Base-by-base conservation (phyloP, 2,329 filamentous ascomycete species). In the Neodidymelliopsis sp. region DNA sequence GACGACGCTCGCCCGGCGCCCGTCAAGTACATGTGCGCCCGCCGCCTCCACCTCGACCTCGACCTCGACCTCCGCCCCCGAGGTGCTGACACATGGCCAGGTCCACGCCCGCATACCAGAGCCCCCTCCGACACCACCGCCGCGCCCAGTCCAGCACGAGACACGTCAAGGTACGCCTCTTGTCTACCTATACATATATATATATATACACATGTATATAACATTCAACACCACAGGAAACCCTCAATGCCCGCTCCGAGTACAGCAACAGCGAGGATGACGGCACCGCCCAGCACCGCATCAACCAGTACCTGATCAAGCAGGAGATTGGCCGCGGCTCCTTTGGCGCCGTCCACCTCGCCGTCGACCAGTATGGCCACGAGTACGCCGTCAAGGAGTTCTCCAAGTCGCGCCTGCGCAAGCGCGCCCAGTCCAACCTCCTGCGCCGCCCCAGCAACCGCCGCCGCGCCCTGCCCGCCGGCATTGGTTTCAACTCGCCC, bases 331-430 rank as follows among this genome's bases (percentile, higher is more conserved):
- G 94, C n/a, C 83, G 91, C 57, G 94, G 94, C 13, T 97, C 93
- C 0, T 99, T 96, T 71, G 94, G 94, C 6, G 88, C 92, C 9
- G 94, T 99, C 11, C 91, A 97, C 74, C 79, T 93, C 15, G 94
- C 91, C 16, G 85, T 85, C 2, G 93, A 99, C 75, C 91, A 96
- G 72, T 94, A 87, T 75, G 93, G 91, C 30, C 84, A 85, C 40
- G 91, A 97, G 89, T 97, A 88, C 83, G 93, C 94, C 49, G 85
- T 97, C 69, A 99, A 99, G 74, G 92, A 97, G 68, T 97, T 99
- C 74, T 97, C 93, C 51, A 99, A 99, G 71, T 85, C 90, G 2
- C 86, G 92, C 25, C 79, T 99, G 44, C 86, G 92, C 39, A 96
- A 93, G 76, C 88, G 91, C 45, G 91, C 89, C 12, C 91, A 97